phyloP scores from a whole-genome alignment of 2,329 filamentous ascomycete species.

The Paecilomyces dactylethromorphus region DNA sequence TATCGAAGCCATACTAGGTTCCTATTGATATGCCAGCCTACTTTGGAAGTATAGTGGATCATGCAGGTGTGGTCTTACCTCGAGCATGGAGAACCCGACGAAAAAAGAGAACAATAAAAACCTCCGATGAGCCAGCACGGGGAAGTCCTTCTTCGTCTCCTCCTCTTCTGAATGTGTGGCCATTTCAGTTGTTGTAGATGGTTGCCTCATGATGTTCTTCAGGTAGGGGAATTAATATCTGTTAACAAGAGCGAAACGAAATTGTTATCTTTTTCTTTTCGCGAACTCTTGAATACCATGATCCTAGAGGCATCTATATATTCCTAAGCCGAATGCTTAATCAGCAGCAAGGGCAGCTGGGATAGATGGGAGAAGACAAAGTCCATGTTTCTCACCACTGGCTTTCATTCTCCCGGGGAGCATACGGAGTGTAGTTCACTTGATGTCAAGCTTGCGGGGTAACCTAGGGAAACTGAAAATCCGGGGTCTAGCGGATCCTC shows the following conservation, averaged over 20 bases:
- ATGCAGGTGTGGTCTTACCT: neutral
- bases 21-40: neutral
- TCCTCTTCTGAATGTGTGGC: neutral
- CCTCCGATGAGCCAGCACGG: neutral
- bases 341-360: neutral
- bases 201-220: neutral
- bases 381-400: neutral
- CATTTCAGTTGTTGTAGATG: neutral
- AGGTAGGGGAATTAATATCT: neutral
- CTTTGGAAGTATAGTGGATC: neutral
- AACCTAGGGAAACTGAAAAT: neutral
- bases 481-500: neutral
- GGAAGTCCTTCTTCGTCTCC: neutral
- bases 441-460: neutral
- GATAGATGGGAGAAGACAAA: neutral
- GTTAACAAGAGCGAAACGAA: neutral
- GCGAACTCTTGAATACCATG: neutral
- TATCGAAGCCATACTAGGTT: neutral
- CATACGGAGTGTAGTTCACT: neutral
- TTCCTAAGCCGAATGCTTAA: neutral
- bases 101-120: neutral
- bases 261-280: neutral
- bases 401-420: neutral
- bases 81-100: neutral
- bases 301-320: neutral